These are phyloP conservation scores for Penicillium goetzii DNA, from an alignment of 495 filamentous ascomycete genomes.

Conservation along the genomic window DNA sequence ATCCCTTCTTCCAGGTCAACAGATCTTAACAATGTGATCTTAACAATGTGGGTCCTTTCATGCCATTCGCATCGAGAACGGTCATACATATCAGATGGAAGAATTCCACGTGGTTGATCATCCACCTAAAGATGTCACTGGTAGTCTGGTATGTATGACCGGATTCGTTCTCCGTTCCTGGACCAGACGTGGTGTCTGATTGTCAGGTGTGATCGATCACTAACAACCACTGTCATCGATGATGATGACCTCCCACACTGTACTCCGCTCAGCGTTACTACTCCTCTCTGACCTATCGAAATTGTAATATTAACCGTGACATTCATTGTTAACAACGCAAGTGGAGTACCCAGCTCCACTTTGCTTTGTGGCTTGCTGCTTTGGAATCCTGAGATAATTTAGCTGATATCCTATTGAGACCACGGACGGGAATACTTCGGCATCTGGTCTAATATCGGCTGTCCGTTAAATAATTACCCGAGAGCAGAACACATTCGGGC, in stretches of 20 bases:
- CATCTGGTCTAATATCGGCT: background rate
- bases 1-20: background rate
- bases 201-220: background rate
- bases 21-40: background rate
- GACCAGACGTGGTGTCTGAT: background rate
- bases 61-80: background rate
- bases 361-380: background rate
- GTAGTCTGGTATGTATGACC: background rate
- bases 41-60: slow-evolving; percentile 1
- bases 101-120: background rate
- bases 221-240: background rate
- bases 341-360: background rate
- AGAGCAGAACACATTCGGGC: background rate
- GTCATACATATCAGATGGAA: background rate
- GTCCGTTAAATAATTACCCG: background rate
- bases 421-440: background rate
- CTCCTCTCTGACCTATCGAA: background rate
- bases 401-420: background rate
- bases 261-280: background rate
- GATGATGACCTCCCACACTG: background rate
- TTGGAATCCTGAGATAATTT: background rate
- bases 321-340: background rate
- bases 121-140: background rate
- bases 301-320: background rate
- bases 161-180: slow-evolving; percentile 6